phyloP scores from a whole-genome alignment of 2,329 filamentous ascomycete species.

The Xylaria digitata region DNA sequence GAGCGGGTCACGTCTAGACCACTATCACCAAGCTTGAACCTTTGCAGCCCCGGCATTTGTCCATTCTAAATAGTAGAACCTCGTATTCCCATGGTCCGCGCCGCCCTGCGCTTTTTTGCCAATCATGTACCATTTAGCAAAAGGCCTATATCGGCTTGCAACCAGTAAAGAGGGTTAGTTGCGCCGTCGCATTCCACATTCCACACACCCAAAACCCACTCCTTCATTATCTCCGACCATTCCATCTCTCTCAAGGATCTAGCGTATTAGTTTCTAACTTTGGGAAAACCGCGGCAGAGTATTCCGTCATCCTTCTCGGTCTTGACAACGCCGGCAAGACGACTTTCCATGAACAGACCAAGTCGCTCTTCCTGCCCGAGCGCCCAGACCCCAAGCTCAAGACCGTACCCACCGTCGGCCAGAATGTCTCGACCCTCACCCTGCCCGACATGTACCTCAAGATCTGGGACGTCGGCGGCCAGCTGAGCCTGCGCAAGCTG shows the following conservation, averaged over 20 bases:
- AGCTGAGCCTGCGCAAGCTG: slow-evolving; percentile 85
- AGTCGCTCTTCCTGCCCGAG: slow-evolving; percentile 80
- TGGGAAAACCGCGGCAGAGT: slow-evolving; percentile 68
- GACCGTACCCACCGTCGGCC: slow-evolving; percentile 95
- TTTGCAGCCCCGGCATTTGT: neutral
- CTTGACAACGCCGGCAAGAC: slow-evolving; percentile 99
- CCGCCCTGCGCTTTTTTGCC: neutral
- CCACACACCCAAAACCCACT: neutral
- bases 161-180: slow-evolving; percentile 91
- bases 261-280: slow-evolving; percentile 30
- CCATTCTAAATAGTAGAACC: neutral
- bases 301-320: slow-evolving; percentile 95
- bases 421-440: slow-evolving; percentile 93
- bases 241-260: neutral
- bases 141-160: slow-evolving; percentile 92
- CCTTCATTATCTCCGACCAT: slow-evolving; percentile 5
- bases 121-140: slow-evolving; percentile 92
- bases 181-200: slow-evolving; percentile 21
- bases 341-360: slow-evolving; percentile 96
- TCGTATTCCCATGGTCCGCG: neutral
- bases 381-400: slow-evolving; percentile 75
- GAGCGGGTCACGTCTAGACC: slow-evolving; percentile 15
- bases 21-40: slow-evolving; percentile 13
- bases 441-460: slow-evolving; percentile 96
- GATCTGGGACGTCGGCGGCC: slow-evolving; percentile 97